Evolutionary conservation across 2,329 filamentous ascomycete species (phyloP).

Genomic region (Fusarium pseudograminearum): DNA sequence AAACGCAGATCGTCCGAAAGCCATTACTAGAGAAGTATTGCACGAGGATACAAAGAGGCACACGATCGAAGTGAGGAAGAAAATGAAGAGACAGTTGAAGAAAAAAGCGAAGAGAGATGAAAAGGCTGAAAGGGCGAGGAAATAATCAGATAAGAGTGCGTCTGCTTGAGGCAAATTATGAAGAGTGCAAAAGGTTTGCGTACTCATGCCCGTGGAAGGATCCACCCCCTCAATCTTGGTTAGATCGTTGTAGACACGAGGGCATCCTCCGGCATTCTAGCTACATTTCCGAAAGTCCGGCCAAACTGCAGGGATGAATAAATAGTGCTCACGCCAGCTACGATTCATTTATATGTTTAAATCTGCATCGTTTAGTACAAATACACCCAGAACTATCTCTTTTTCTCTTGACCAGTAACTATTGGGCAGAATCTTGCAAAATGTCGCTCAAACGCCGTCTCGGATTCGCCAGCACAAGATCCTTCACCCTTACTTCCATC

Average conservation of each 20-base stretch:
- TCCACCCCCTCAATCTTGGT: background rate
- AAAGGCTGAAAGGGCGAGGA: background rate
- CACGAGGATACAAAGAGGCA: background rate
- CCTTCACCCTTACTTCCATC: background rate
- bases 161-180: background rate
- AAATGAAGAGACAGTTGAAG: background rate
- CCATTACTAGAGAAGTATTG: background rate
- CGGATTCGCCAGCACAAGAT: constrained; percentile 1
- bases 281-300: background rate
- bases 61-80: background rate
- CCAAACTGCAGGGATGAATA: background rate
- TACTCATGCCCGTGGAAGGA: background rate
- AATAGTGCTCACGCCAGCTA: background rate
- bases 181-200: background rate
- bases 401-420: background rate
- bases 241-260: background rate
- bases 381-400: background rate
- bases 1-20: too few relatives aligned
- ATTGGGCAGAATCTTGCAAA: background rate
- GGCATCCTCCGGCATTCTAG: background rate
- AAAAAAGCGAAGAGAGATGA: background rate
- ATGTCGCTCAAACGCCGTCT: constrained; percentile 9
- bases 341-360: background rate
- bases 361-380: background rate
- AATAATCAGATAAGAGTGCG: background rate